Conservation (phyloP, 768 basidiomycete genomes). For the Suillus weaverae region DNA sequence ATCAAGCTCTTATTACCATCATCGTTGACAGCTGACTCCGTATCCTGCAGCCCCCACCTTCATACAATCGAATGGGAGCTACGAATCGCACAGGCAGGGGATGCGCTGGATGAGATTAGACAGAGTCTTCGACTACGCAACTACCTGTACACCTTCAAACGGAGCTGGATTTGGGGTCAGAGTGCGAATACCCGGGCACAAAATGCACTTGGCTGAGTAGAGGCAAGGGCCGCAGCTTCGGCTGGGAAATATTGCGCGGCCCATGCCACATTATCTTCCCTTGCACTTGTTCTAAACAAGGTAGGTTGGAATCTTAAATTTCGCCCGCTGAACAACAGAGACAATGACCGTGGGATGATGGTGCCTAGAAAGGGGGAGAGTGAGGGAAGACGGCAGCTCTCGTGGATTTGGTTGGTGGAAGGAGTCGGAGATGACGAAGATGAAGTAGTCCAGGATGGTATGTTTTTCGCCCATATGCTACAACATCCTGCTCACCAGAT, state of each 20-base stretch:
- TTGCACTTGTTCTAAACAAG: neutral
- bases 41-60: neutral
- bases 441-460: slow-evolving; percentile 1
- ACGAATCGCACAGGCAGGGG: slow-evolving; percentile 16
- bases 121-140: slow-evolving; percentile 9
- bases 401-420: slow-evolving; percentile 9
- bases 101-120: slow-evolving; percentile 10
- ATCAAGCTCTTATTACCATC: neutral
- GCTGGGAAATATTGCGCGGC: slow-evolving; percentile 12
- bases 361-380: neutral
- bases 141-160: slow-evolving; percentile 15
- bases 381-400: slow-evolving; percentile 8
- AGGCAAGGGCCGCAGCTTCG: slow-evolving; percentile 8
- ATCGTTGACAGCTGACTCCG: neutral
- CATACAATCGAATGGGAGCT: slow-evolving; percentile 6
- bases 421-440: neutral
- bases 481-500: neutral
- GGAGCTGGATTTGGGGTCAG: slow-evolving; percentile 15
- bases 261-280: slow-evolving; percentile 1
- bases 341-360: neutral
- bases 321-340: neutral
- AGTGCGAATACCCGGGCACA: slow-evolving; percentile 10
- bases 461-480: too few relatives aligned
- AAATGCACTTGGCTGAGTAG: slow-evolving; percentile 6
- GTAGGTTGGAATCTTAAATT: neutral